These are phyloP conservation scores for Lepidopterella palustris DNA, from an alignment of 495 filamentous ascomycete species.

Conservation along the genomic window DNA sequence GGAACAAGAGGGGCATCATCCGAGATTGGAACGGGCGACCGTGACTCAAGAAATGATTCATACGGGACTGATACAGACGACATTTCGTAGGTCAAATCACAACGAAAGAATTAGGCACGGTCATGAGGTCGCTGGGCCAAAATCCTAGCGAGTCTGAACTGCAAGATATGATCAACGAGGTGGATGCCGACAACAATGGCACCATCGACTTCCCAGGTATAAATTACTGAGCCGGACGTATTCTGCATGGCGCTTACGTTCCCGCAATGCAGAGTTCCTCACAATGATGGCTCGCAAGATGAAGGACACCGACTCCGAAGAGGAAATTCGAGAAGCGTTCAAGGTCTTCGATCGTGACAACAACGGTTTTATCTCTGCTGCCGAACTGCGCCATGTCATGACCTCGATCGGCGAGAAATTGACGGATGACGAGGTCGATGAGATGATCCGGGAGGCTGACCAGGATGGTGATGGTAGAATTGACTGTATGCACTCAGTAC, in stretches of 20 bases:
- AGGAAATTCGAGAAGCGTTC: constrained; percentile 93
- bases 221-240: neutral
- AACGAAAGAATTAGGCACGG: constrained; percentile 97
- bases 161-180: constrained; percentile 99
- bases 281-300: constrained; percentile 99
- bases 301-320: constrained; percentile 99
- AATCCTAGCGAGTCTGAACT: constrained; percentile 98
- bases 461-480: constrained; percentile 97
- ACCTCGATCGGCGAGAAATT: constrained; percentile 99
- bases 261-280: constrained; percentile 67
- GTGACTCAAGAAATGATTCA: neutral
- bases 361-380: constrained; percentile 98
- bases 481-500: constrained; percentile 59
- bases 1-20: neutral
- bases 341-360: constrained; percentile 99
- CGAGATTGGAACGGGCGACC: neutral
- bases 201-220: constrained; percentile 98
- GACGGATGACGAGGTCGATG: constrained; percentile 98
- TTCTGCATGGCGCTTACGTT: constrained; percentile 2
- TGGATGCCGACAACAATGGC: constrained; percentile 98
- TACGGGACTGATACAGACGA: neutral
- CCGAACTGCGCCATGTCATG: constrained; percentile 98
- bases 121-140: constrained; percentile 99
- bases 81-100: constrained; percentile 84
- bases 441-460: constrained; percentile 99